Evolutionary conservation across 805 yeast species (phyloP), one percentile per base, ranked within the genome.

Genomic region (Starmerella lactis-condensi): DNA sequence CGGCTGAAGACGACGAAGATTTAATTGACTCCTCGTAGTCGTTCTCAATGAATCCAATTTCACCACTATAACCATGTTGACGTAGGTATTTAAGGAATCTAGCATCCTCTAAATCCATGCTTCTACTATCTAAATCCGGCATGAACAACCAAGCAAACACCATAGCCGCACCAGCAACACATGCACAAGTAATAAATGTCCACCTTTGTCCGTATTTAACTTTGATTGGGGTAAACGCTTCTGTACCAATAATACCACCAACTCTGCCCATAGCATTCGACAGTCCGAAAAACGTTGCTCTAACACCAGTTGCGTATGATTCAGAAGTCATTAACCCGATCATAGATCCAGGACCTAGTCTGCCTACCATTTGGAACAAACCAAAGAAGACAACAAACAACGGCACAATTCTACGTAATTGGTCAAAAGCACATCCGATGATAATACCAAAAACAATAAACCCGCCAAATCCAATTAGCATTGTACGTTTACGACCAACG

Each of bases 231-330:
- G 71, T 67, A 54, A 76, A 76, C 12, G 64, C 63, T 49, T 72
- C 66, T 13, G 82, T 74, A 21, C 89, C 89, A 17, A 73, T 69
- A 17, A 73, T 82, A n/a, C 85, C 89, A 34, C 89, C 91, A 17
- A 72, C 75, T 49, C 76, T 75, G 31, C 89, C 89, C 29, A 74
- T 57, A 3, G 83, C 85, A 23, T 83, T 82, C 27, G 76, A 64
- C 16, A 75, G 44, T 26, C 85, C 85, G 44, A 75, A 76, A 30
- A 66, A 59, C 0, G 81, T 71, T 17, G 83, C 85, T 51, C 89
- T 62, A 26, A 76, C 68, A 11, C 79, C 76, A 6, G 83, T 73
- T 12, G 89, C 82, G 44, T 62, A 76, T 5, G 69, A 61, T 50
- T 76, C 85, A 14, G 77, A 64, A 4, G 73, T 60, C 1, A 61